Base-by-base conservation (phyloP, 2,329 filamentous ascomycete species). In the Teratosphaeria gauchensis region DNA sequence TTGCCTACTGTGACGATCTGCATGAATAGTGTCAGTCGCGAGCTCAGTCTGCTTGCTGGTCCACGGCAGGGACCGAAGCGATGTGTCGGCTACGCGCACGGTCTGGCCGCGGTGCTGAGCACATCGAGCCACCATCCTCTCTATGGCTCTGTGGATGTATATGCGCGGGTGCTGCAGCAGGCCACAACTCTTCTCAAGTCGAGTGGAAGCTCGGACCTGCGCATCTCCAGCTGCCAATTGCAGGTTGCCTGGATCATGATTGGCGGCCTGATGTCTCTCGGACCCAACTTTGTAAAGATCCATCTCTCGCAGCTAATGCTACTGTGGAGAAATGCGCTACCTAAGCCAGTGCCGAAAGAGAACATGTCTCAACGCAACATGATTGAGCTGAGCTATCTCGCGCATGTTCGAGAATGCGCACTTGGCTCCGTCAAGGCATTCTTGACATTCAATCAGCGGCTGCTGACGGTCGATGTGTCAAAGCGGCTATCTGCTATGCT, bases 211-310 rank as follows among this genome's bases (percentile, higher is more conserved):
- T 94, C 90, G 1, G 92, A 99, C 71, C 78, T 99, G 56, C 86
- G 92, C 31, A 85, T 94, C 38, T 95, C 94, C 6, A 90, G 90
- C 67, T 96, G 91, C 1, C 94, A 99, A 70, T 91, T 99, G 28
- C 94, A 99, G 71, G 92, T 99, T 2, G 94, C 94, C 4, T 99
- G 94, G 92, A 95, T 95, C 54, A 78, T 99, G 59, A 95, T 99
- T 53, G 94, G 95, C 42, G 94, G 95, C 0, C 77, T 99, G 57
- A 97, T 97, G 92, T 91, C 92, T 0, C 81, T 99, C 0, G 94
- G 94, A 0, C 92, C 94, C 3, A 97, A 96, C 72, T 99, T 99
- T 72, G 92, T 97, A 73, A 99, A 99, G 75, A 97, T 97, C 28
- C 94, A 99, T 74, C 81, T 99, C 7, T 92, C 92, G 2, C 94